These are phyloP conservation scores for Colletotrichum orbiculare DNA, from an alignment of 2,329 filamentous ascomycete species.

Conservation along the genomic window DNA sequence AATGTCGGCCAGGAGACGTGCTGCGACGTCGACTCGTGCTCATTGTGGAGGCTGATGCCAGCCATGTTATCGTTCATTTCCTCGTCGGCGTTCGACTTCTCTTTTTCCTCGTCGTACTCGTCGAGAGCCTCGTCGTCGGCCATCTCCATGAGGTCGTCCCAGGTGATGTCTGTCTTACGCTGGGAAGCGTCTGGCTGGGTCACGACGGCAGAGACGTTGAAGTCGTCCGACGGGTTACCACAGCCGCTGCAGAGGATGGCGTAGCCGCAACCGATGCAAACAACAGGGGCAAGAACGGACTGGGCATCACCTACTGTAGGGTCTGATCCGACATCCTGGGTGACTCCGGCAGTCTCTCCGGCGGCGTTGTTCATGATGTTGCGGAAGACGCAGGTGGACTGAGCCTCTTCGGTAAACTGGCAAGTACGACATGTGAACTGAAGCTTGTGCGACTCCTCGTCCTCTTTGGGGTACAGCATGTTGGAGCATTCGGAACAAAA, in stretches of 20 bases:
- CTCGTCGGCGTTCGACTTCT: slow-evolving; percentile 20
- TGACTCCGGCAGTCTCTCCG: slow-evolving; percentile 96
- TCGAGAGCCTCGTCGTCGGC: slow-evolving; percentile 47
- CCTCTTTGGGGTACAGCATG: slow-evolving; percentile 97
- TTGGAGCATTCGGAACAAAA: slow-evolving; percentile 99
- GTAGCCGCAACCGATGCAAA: slow-evolving; percentile 60
- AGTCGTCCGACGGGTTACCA: slow-evolving; percentile 40
- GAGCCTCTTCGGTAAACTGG: slow-evolving; percentile 87
- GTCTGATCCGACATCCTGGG: slow-evolving; percentile 95
- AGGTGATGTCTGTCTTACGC: slow-evolving; percentile 24
- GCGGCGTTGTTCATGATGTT: slow-evolving; percentile 92
- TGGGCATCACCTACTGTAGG: slow-evolving; percentile 88
- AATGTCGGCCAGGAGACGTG: slow-evolving; percentile 32
- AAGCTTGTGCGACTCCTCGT: slow-evolving; percentile 83
- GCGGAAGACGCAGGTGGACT: slow-evolving; percentile 92
- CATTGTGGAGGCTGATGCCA: slow-evolving; percentile 17
- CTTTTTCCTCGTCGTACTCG: slow-evolving; percentile 53
- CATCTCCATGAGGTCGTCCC: slow-evolving; percentile 38
- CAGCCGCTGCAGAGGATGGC: slow-evolving; percentile 57
- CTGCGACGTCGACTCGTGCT: not conserved
- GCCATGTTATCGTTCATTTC: slow-evolving; percentile 24
- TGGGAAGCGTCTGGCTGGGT: slow-evolving; percentile 3
- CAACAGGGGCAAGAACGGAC: slow-evolving; percentile 44
- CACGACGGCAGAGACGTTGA: slow-evolving; percentile 18
- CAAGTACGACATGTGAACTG: slow-evolving; percentile 98